phyloP scores from a whole-genome alignment of 352 stramenopile species.

The Phytophthora vignae region DNA sequence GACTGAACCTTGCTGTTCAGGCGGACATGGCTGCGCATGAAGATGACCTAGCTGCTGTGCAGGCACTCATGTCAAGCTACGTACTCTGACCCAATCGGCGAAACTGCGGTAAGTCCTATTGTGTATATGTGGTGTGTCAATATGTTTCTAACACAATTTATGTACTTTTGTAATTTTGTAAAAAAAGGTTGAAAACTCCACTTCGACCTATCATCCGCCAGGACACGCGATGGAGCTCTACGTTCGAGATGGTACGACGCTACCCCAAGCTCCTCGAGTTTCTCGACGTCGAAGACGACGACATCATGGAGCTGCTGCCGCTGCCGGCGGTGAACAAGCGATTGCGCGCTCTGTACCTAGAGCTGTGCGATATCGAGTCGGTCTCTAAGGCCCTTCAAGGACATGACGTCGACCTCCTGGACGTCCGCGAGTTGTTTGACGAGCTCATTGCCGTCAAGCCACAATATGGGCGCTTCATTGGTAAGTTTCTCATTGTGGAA shows the following conservation, averaged over 20 bases:
- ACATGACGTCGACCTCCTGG: constrained; percentile 1
- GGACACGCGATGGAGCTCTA: constrained; percentile 5
- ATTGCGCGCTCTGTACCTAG: background rate
- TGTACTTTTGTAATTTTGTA: constrained; percentile 4
- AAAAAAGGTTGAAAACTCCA: background rate
- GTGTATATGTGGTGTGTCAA: background rate
- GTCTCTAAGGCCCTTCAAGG: constrained; percentile 1
- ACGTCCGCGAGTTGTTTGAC: constrained; percentile 1
- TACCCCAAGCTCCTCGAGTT: constrained; percentile 4
- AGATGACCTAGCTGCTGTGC: constrained; percentile 3
- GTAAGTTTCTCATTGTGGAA: background rate
- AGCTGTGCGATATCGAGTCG: background rate
- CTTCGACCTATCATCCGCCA: background rate
- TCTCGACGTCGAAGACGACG: constrained; percentile 2
- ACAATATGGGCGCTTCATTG: constrained; percentile 2
- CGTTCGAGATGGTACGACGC: background rate
- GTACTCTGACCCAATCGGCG: constrained; percentile 5
- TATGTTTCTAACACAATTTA: background rate
- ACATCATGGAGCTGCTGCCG: constrained; percentile 5
- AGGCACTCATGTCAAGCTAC: constrained; percentile 8
- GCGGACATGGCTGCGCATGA: constrained; percentile 4
- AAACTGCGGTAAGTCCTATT: constrained; percentile 7
- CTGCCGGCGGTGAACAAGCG: background rate
- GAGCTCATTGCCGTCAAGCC: constrained; percentile 7
- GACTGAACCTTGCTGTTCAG: constrained; percentile 2